Evolutionary conservation across 495 filamentous ascomycete species (phyloP).

Genomic region (Talaromyces trachyspermus): DNA sequence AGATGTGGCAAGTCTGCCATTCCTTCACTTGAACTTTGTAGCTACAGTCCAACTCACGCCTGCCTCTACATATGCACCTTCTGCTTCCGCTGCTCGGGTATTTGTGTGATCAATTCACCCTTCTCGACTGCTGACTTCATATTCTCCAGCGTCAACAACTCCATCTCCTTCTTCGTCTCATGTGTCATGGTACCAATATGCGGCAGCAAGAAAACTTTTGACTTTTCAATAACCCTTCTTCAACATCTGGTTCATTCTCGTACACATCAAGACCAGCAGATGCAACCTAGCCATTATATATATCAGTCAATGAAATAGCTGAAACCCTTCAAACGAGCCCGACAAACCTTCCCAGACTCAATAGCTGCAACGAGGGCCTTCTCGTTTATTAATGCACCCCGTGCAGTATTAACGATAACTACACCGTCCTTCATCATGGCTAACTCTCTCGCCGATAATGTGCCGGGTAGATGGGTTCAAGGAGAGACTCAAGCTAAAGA

Average conservation of each 20-base stretch:
- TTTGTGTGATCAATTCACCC: too few relatives aligned
- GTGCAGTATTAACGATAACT: slow-evolving; percentile 53
- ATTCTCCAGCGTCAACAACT: too few relatives aligned
- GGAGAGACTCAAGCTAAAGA: slow-evolving; percentile 55
- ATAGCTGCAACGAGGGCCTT: slow-evolving; percentile 44
- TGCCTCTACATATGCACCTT: too few relatives aligned
- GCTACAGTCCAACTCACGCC: too few relatives aligned
- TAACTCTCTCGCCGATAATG: slow-evolving; percentile 45
- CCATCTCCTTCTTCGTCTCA: too few relatives aligned
- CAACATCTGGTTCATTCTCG: slow-evolving; percentile 47
- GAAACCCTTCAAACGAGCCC: too few relatives aligned
- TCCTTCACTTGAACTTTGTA: too few relatives aligned
- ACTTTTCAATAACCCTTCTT: slow-evolving; percentile 33
- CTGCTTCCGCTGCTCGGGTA: too few relatives aligned
- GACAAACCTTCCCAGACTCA: slow-evolving; percentile 38
- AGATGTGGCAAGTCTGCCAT: too few relatives aligned
- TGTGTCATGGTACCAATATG: not conserved
- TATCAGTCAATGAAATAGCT: too few relatives aligned
- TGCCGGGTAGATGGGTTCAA: slow-evolving; percentile 48
- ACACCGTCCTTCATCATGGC: slow-evolving; percentile 50
- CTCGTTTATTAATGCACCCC: slow-evolving; percentile 51
- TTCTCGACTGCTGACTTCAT: too few relatives aligned
- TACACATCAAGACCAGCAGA: slow-evolving; percentile 49
- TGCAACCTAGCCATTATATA: too few relatives aligned
- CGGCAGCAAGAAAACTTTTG: not conserved